Conservation (phyloP, 2,329 filamentous ascomycete species). For the Fusarium sp. region DNA sequence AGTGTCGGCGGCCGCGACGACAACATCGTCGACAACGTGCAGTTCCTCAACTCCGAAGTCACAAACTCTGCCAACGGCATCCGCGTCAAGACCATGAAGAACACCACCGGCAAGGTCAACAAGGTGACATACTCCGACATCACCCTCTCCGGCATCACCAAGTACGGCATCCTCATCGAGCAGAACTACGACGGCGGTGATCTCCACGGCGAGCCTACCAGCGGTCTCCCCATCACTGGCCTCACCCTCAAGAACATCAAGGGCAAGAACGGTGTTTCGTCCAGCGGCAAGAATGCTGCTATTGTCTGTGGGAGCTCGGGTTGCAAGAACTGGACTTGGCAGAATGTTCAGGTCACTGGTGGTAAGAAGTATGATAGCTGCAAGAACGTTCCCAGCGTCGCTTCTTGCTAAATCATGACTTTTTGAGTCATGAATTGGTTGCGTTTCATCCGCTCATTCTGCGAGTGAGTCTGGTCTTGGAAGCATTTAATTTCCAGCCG, state of each 20-base stretch:
- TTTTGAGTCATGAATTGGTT: accelerated
- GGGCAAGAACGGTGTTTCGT: constrained; percentile 50
- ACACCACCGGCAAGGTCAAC: constrained; percentile 55
- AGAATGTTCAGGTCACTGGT: constrained; percentile 58
- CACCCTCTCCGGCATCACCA: constrained; percentile 50
- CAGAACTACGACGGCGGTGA: constrained; percentile 59
- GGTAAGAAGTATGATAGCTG: constrained; percentile 53
- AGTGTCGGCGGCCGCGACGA: constrained; percentile 57
- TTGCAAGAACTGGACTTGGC: constrained; percentile 63
- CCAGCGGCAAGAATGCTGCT: constrained; percentile 55
- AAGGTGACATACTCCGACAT: constrained; percentile 56
- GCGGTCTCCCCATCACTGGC: constrained; percentile 60
- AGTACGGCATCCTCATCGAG: constrained; percentile 50
- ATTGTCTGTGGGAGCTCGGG: constrained; percentile 60
- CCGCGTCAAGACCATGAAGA: constrained; percentile 59
- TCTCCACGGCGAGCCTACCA: constrained; percentile 54
- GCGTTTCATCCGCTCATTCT: background rate
- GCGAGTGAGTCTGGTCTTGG: accelerated
- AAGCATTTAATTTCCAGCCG: background rate
- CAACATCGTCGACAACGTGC: constrained; percentile 62
- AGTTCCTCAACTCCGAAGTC: constrained; percentile 58
- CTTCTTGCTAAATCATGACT: constrained; percentile 13
- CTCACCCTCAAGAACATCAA: constrained; percentile 54
- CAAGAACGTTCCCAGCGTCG: constrained; percentile 43
- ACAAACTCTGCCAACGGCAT: constrained; percentile 61